Evolutionary conservation across 331 rosid species (phyloP).

Genomic region (Pyracantha coccinea): DNA sequence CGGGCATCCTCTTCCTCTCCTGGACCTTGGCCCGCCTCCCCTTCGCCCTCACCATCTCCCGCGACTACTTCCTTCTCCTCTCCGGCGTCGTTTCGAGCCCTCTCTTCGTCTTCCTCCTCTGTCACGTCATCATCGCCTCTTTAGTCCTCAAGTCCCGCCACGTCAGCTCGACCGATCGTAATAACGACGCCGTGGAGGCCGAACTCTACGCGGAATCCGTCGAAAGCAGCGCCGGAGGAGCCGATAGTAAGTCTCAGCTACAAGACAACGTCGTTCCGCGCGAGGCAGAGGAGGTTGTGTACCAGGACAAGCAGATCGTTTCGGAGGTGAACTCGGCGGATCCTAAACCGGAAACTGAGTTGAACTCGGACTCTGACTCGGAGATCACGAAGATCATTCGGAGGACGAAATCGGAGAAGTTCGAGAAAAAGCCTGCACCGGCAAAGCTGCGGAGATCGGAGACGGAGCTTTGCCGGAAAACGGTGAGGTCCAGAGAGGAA

Average conservation of each 20-base stretch:
- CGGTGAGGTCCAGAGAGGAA: slow-evolving; percentile 4
- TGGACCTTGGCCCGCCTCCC: slow-evolving; percentile 64
- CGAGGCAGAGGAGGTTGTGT: slow-evolving; percentile 16
- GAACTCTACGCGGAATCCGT: slow-evolving; percentile 20
- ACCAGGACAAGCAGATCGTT: slow-evolving; percentile 32
- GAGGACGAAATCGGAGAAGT: slow-evolving; percentile 40
- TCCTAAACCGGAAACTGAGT: not conserved
- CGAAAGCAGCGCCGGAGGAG: not conserved
- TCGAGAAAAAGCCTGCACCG: not conserved
- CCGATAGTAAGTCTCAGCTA: not conserved
- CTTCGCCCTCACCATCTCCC: slow-evolving; percentile 34
- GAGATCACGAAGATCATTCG: slow-evolving; percentile 12
- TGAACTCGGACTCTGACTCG: slow-evolving; percentile 7
- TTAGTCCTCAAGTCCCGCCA: slow-evolving; percentile 48
- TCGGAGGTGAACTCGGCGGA: slow-evolving; percentile 12
- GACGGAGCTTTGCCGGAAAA: slow-evolving; percentile 25
- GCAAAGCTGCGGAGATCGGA: slow-evolving; percentile 38
- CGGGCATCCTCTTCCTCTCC: slow-evolving; percentile 27
- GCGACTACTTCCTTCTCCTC: slow-evolving; percentile 29
- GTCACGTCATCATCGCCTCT: slow-evolving; percentile 57
- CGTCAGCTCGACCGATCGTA: not conserved
- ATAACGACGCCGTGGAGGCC: not conserved
- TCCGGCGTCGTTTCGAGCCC: slow-evolving; percentile 34
- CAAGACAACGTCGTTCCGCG: not conserved
- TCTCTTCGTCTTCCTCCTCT: slow-evolving; percentile 65